These are phyloP conservation scores for Azolla pinnata DNA, from an alignment of 75 land plant genomes.

Conservation along the genomic window DNA sequence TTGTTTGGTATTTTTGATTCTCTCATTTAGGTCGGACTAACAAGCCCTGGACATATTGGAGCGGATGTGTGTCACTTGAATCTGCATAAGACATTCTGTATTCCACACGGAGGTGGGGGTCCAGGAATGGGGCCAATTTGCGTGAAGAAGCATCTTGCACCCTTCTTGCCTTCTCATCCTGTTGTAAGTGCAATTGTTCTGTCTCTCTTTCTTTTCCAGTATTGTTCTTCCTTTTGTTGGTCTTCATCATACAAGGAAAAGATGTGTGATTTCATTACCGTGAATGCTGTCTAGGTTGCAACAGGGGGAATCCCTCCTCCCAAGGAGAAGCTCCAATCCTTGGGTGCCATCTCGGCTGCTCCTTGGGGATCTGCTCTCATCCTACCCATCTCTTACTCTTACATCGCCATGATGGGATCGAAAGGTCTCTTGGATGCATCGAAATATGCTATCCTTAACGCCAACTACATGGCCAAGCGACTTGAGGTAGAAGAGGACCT, in stretches of 20 bases:
- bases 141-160: conserved; percentile 97
- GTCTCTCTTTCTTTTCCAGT: too few relatives aligned
- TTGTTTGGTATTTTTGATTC: too few relatives aligned
- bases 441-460: conserved; percentile 85
- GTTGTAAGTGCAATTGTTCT: conserved; percentile 92
- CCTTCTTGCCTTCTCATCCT: conserved; percentile 96
- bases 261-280: not conserved
- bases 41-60: conserved; percentile 94
- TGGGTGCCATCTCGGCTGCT: conserved; percentile 92
- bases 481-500: too few relatives aligned
- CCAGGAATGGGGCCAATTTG: conserved; percentile 99
- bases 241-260: not conserved
- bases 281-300: conserved; percentile 38
- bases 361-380: conserved; percentile 99
- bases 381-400: conserved; percentile 89
- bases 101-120: conserved; percentile 99
- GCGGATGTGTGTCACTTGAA: conserved; percentile 99
- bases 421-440: conserved; percentile 90
- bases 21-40: conserved; percentile 81
- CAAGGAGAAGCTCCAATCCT: conserved; percentile 49
- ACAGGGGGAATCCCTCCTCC: conserved; percentile 91
- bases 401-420: conserved; percentile 98
- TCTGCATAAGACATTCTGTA: conserved; percentile 97
- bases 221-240: not conserved
- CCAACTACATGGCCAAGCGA: conserved; percentile 99